Percentiles rank a stretch among this genome's conserved stretches.
phyloP scores from a whole-genome alignment of 768 basidiomycete genomes.

The Auricularia sp. region DNA sequence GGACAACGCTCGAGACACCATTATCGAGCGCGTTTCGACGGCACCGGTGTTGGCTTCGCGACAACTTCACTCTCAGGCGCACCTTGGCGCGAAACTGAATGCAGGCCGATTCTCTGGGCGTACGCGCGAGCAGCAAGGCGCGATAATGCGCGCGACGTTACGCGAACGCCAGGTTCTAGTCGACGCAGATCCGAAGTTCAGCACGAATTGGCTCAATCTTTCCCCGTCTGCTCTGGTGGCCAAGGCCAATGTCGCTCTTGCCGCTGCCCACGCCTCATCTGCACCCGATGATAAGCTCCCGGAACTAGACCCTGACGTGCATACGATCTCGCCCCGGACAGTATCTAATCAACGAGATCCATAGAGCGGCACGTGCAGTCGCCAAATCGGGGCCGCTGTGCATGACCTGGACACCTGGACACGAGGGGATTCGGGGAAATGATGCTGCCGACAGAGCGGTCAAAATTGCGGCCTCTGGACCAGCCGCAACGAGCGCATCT shows the following conservation, averaged over 20 bases:
- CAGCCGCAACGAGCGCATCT: not conserved
- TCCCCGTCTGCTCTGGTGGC: no score
- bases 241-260: no score
- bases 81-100: not conserved
- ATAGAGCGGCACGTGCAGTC: not conserved
- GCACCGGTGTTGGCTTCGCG: not conserved
- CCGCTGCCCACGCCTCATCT: no score
- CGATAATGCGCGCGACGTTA: not conserved
- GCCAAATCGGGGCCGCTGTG: not conserved
- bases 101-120: not conserved
- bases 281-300: no score
- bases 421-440: constrained; percentile 9
- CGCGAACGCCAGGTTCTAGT: not conserved
- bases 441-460: constrained; percentile 9
- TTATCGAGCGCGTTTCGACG: no score
- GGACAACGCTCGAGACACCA: no score
- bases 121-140: not conserved
- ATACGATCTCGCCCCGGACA: constrained; percentile 8
- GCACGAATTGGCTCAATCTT: no score
- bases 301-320: no score
- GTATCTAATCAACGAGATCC: constrained; percentile 10
- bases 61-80: not conserved
- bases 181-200: not conserved
- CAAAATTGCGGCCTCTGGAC: constrained; percentile 8
- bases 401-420: constrained; percentile 11